phyloP scores from a whole-genome alignment of 352 stramenopile genomes.

The Aphanomyces invadans region DNA sequence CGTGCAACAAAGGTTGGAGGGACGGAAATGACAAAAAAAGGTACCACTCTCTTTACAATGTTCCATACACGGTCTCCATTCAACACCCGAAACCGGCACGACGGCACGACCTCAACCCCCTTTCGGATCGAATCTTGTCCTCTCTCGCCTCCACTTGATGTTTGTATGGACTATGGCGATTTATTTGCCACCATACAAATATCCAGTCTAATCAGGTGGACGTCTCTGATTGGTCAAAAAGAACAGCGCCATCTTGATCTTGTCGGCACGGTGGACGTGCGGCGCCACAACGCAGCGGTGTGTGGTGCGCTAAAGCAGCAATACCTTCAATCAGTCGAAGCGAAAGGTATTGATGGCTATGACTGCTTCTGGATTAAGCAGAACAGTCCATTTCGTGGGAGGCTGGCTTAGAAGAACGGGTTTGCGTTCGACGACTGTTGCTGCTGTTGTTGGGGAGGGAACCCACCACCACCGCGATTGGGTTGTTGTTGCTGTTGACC shows the following conservation, averaged over 20 bases:
- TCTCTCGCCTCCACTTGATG: not conserved
- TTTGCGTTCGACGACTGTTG: slow-evolving; percentile 5
- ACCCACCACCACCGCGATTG: not conserved
- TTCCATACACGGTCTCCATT: not conserved
- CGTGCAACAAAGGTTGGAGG: not conserved
- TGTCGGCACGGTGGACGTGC: too few relatives aligned
- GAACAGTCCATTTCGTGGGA: not conserved
- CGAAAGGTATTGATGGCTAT: not conserved
- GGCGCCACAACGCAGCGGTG: too few relatives aligned
- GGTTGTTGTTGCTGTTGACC: slow-evolving; percentile 3
- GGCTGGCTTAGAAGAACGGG: slow-evolving; percentile 23
- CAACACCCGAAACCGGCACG: not conserved
- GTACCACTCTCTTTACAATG: not conserved
- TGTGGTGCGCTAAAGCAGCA: not conserved
- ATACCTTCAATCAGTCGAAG: too few relatives aligned
- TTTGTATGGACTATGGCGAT: slow-evolving; percentile 16
- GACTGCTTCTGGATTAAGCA: not conserved
- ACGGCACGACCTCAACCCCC: not conserved
- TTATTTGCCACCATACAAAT: not conserved
- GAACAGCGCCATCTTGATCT: too few relatives aligned
- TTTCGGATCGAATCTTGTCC: not conserved
- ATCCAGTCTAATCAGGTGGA: not conserved
- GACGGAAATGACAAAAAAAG: slow-evolving; percentile 2
- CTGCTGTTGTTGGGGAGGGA: slow-evolving; percentile 9
- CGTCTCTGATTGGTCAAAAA: not conserved